Evolutionary conservation across 2,329 filamentous ascomycete genomes (phyloP).

Genomic region (Neofusicoccum umdonicola): DNA sequence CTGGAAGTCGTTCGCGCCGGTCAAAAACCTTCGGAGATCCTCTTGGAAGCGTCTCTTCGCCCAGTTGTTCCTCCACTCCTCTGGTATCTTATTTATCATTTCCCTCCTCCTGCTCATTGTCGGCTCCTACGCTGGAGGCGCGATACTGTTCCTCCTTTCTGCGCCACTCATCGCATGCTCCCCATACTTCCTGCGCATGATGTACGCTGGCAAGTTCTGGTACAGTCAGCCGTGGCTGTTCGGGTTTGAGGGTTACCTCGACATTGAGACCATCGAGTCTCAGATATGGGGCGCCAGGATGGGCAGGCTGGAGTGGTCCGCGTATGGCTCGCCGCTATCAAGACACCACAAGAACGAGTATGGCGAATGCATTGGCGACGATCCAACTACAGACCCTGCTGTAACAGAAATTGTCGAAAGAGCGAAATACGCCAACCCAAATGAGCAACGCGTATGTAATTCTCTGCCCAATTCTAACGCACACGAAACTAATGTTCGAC

Average conservation of each 20-base stretch:
- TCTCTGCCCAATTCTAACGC: not conserved
- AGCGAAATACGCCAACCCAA: constrained; percentile 25
- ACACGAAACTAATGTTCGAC: too few species aligned
- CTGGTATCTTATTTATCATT: constrained; percentile 23
- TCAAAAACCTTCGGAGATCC: constrained; percentile 29
- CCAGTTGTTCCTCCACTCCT: constrained; percentile 22
- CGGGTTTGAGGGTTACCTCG: constrained; percentile 43
- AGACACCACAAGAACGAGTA: constrained; percentile 31
- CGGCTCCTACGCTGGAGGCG: constrained; percentile 11
- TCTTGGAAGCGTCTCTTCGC: constrained; percentile 30
- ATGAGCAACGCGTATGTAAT: constrained; percentile 26
- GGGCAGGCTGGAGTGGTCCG: constrained; percentile 37
- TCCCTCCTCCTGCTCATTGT: constrained; percentile 21
- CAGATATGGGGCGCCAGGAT: constrained; percentile 31
- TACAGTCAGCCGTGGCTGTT: constrained; percentile 43
- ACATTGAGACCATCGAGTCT: constrained; percentile 38
- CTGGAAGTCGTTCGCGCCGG: constrained; percentile 42
- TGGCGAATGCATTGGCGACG: constrained; percentile 31
- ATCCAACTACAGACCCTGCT: constrained; percentile 29
- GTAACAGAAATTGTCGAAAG: constrained; percentile 23
- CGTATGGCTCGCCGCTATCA: constrained; percentile 32
- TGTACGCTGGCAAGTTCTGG: constrained; percentile 43
- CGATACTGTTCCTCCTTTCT: constrained; percentile 25
- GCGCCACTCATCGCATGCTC: constrained; percentile 29
- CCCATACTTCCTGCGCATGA: constrained; percentile 35